Percentiles rank a stretch among this genome's conserved stretches.
Conservation (phyloP, 78 protist species). For the Dictyostelium discoideum region DNA sequence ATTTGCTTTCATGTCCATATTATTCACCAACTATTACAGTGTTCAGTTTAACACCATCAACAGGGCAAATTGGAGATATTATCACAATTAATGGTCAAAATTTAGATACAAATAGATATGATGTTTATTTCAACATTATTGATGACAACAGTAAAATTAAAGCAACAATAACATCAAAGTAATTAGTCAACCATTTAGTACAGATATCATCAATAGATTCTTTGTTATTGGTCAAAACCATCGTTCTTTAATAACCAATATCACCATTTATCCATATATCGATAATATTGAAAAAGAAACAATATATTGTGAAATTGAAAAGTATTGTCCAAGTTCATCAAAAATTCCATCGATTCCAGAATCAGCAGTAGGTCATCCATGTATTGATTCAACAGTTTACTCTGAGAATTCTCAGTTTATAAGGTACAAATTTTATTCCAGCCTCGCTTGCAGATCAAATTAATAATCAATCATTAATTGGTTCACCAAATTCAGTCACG, state of each 20-base stretch:
- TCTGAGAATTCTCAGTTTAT: background rate
- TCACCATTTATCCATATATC: background rate
- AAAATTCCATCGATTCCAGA: background rate
- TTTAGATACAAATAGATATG: background rate
- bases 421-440: conserved; percentile 36
- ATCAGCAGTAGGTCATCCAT: background rate
- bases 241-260: background rate
- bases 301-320: background rate
- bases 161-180: background rate
- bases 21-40: background rate
- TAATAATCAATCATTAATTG: background rate
- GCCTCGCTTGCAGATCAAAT: background rate
- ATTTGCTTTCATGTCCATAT: background rate
- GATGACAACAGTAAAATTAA: background rate
- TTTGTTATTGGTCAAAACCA: background rate
- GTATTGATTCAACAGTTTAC: background rate
- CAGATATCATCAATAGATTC: background rate
- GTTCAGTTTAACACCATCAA: background rate
- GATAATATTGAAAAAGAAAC: background rate
- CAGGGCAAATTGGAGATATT: background rate
- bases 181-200: background rate
- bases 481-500: background rate
- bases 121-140: background rate
- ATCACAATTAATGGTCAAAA: background rate
- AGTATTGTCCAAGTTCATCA: background rate